Evolutionary conservation across 2,329 filamentous ascomycete species (phyloP), one percentile per base, ranked within the genome.

Genomic region (Metarhizium humberi): DNA sequence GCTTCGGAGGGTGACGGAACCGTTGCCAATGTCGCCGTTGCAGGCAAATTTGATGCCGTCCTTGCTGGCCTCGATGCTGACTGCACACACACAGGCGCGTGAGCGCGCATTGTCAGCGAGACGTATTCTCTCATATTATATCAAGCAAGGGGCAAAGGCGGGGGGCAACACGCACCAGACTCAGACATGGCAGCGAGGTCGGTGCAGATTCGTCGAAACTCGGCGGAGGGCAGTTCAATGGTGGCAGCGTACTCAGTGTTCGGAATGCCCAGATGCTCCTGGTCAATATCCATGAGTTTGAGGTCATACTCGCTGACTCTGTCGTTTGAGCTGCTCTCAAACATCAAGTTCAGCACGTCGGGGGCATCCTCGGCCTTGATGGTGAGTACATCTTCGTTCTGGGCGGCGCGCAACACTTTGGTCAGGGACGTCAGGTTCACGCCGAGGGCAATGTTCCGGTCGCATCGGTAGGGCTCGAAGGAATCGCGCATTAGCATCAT

Each of bases 231-330:
- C 90, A 99, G 91, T 54, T 82, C 78, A 61, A 99, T 89, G 18
- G 88, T 94, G 50, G 94, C 88, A 43, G 91, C 88, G 69, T 99
- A 99, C 68, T 99, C 94, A n/a, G 95, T 99, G 66, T 99, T 92
- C 16, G 94, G 94, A 66, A 99, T 99, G 60, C 94, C 94, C 74
- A 99, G 78, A 73, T 99, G 94, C 81, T 99, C 94, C 78, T 99
- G 95, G 75, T 99, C 94, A 73, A 99, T 99, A 72, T 99, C 94
- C 94, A 99, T 99, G 71, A 99, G 85, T 82, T 99, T 99, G 75
- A 99, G 88, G 74, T 99, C 94, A 73, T 99, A 99, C 79, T 99
- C 95, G 82, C 90, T 95, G 69, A 99, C 83, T 63, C 94, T 83
- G 74, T 99, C 94, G 66, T 84, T 88, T 68, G 87, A 85, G 62